A percentile compares a stretch with the other conserved stretches of the same genome.
These are phyloP conservation scores for Candida smagusa DNA, from an alignment of 1,139 yeast genomes.

Conservation along the genomic window DNA sequence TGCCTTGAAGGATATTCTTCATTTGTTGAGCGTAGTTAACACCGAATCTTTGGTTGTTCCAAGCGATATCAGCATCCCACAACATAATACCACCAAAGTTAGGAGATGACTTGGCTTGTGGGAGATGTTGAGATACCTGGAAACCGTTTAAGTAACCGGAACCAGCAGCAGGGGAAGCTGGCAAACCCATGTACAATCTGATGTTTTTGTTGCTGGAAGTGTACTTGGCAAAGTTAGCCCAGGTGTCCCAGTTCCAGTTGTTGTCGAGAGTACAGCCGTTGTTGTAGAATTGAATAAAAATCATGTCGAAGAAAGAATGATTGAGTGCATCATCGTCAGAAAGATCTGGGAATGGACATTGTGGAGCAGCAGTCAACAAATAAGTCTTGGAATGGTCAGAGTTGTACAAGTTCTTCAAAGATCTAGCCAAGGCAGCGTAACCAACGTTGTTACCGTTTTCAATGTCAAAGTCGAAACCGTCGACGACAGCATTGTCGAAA, in stretches of 20 bases:
- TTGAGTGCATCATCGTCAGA: constrained; percentile 11
- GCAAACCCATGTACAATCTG: constrained; percentile 14
- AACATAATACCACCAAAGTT: constrained; percentile 9
- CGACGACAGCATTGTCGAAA: constrained; percentile 15
- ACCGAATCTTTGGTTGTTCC: background rate
- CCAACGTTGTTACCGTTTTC: constrained; percentile 11
- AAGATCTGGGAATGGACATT: constrained; percentile 15
- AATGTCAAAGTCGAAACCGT: constrained; percentile 17
- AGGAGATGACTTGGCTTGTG: constrained; percentile 12
- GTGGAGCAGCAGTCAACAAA: constrained; percentile 16
- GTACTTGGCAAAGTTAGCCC: constrained; percentile 10
- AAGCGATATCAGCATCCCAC: constrained; percentile 1
- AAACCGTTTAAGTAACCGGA: constrained; percentile 14
- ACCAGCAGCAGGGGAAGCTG: constrained; percentile 22
- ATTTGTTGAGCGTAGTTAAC: constrained; percentile 1
- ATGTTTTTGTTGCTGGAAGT: constrained; percentile 11
- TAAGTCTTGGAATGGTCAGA: constrained; percentile 9
- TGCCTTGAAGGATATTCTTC: background rate
- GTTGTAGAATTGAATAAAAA: constrained; percentile 17
- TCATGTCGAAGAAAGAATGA: constrained; percentile 10
- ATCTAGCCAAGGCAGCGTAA: constrained; percentile 11
- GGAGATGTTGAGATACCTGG: constrained; percentile 6
- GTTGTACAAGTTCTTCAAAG: constrained; percentile 9
- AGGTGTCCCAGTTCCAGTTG: constrained; percentile 14
- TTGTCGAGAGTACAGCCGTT: constrained; percentile 13